Conservation (phyloP, 1,139 yeast species). For the Lodderomyces oxycetoniae region DNA sequence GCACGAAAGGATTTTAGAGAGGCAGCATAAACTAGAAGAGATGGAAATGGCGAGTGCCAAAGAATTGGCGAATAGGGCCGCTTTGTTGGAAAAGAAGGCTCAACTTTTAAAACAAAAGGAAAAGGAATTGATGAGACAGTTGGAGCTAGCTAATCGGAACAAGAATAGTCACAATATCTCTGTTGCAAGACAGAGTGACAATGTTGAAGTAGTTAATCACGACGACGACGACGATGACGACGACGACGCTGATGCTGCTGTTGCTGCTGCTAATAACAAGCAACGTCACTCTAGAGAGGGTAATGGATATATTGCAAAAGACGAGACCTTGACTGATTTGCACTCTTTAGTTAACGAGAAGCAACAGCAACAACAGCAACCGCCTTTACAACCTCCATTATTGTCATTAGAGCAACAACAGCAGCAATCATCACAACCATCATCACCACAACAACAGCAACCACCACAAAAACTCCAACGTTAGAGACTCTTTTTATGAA, state of each 20-base stretch:
- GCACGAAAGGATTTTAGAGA: slow-evolving; percentile 68
- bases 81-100: slow-evolving; percentile 71
- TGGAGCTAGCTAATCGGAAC: slow-evolving; percentile 20
- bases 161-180: slow-evolving; percentile 4
- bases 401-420: too few relatives aligned
- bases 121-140: slow-evolving; percentile 41
- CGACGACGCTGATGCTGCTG: slow-evolving; percentile 1
- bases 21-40: slow-evolving; percentile 74
- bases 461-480: too few relatives aligned
- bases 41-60: slow-evolving; percentile 73
- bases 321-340: slow-evolving; percentile 51
- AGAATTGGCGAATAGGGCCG: slow-evolving; percentile 67
- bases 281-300: too few relatives aligned
- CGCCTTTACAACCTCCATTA: too few relatives aligned
- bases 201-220: slow-evolving; percentile 8
- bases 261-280: slow-evolving; percentile 6
- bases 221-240: slow-evolving; percentile 5
- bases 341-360: slow-evolving; percentile 44
- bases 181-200: slow-evolving; percentile 3
- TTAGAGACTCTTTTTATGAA: too few relatives aligned
- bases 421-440: too few relatives aligned
- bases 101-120: slow-evolving; percentile 68
- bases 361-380: too few relatives aligned
- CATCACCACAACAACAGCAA: too few relatives aligned
- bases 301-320: slow-evolving; percentile 25